Evolutionary conservation across 306 rosid species (phyloP).

Genomic region (Abrus pulchellus): DNA sequence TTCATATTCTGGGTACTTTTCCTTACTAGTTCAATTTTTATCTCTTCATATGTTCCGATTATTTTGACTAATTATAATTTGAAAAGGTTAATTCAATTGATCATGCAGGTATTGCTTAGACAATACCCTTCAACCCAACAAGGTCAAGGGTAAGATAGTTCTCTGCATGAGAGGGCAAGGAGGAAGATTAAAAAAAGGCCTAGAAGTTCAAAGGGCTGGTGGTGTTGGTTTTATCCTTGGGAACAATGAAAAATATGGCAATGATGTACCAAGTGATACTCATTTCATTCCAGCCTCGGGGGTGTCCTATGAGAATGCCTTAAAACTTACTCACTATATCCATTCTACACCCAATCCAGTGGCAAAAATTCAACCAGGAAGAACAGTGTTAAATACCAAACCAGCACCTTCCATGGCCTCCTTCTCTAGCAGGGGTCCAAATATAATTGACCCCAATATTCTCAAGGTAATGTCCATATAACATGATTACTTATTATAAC

Average conservation of each 20-base stretch:
- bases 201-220: slow-evolving; percentile 79
- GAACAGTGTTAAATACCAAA: slow-evolving; percentile 63
- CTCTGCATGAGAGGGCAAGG: slow-evolving; percentile 81
- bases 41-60: not conserved
- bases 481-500: not conserved
- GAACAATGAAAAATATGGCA: slow-evolving; percentile 59
- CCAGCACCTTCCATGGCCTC: slow-evolving; percentile 88
- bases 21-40: not conserved
- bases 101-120: slow-evolving; percentile 74
- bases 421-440: slow-evolving; percentile 95
- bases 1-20: slow-evolving; percentile 54
- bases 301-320: slow-evolving; percentile 58
- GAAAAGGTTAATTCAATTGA: slow-evolving; percentile 11
- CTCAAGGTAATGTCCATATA: slow-evolving; percentile 65
- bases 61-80: not conserved
- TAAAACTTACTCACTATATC: slow-evolving; percentile 61
- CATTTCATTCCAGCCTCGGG: slow-evolving; percentile 82
- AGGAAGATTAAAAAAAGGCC: slow-evolving; percentile 63
- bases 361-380: slow-evolving; percentile 71
- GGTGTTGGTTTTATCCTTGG: slow-evolving; percentile 77
- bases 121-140: slow-evolving; percentile 66
- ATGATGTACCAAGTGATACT: slow-evolving; percentile 66
- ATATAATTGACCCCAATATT: slow-evolving; percentile 72
- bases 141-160: slow-evolving; percentile 80
- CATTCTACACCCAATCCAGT: slow-evolving; percentile 58